Percentiles rank a stretch among this genome's conserved stretches.
These are phyloP conservation scores for Acanthamoeba quina DNA, from an alignment of 208 protist genomes.

Conservation along the genomic window DNA sequence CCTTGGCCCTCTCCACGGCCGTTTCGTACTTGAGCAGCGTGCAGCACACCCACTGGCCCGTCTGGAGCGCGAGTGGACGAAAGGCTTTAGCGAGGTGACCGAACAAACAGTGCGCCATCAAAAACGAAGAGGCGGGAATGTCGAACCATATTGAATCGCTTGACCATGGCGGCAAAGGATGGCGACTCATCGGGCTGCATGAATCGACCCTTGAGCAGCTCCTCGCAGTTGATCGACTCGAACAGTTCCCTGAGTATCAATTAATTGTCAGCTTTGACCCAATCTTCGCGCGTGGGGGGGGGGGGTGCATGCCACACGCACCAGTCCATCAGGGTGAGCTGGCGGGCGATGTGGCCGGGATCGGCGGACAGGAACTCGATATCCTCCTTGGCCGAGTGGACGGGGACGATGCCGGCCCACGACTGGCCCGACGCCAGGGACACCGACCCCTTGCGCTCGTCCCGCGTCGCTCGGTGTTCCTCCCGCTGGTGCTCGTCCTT, in stretches of 20 bases:
- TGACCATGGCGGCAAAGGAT: slow-evolving; percentile 51
- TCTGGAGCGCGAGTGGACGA: neutral
- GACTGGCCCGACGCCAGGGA: slow-evolving; percentile 5
- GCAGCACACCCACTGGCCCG: slow-evolving; percentile 43
- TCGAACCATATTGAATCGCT: slow-evolving; percentile 46
- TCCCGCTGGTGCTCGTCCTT: neutral
- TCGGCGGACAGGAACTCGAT: slow-evolving; percentile 48
- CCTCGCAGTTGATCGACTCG: neutral
- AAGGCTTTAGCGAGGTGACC: neutral
- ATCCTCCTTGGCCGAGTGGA: slow-evolving; percentile 48
- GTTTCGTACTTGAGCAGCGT: slow-evolving; percentile 58
- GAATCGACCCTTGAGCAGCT: slow-evolving; percentile 46
- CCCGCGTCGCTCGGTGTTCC: neutral
- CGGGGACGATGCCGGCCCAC: neutral
- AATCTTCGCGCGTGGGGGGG: neutral
- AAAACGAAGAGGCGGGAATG: neutral
- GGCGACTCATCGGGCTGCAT: slow-evolving; percentile 13
- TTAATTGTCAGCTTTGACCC: neutral
- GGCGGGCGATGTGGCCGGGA: slow-evolving; percentile 12
- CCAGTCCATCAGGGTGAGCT: slow-evolving; percentile 56
- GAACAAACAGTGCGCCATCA: neutral
- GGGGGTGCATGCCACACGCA: neutral
- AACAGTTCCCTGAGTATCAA: neutral
- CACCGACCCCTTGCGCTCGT: neutral
- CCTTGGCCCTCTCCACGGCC: slow-evolving; percentile 4